phyloP scores from a whole-genome alignment of 805 yeast genomes.

The Candida glaebosa region DNA sequence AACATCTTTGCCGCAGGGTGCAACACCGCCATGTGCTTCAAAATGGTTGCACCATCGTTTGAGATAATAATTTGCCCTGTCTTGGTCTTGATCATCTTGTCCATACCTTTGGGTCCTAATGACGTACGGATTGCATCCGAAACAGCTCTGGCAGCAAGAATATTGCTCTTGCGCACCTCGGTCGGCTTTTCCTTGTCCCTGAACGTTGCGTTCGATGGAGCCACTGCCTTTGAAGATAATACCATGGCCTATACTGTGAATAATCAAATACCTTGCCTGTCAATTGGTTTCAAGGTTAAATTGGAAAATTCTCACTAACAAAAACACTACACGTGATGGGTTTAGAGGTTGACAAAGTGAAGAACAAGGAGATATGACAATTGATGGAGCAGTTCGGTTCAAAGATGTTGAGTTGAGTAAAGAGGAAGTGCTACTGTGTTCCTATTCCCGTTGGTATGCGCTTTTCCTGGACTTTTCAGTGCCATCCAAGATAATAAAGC shows the following conservation, averaged over 20 bases:
- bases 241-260: conserved; percentile 3
- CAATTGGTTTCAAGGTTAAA: too few species aligned
- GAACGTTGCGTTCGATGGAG: conserved; percentile 80
- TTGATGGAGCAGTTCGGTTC: conserved; percentile 24
- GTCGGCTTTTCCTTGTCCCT: conserved; percentile 92
- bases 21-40: conserved; percentile 95
- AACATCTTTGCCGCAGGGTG: conserved; percentile 98
- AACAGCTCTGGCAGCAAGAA: conserved; percentile 89
- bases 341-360: too few species aligned
- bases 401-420: conserved; percentile 21
- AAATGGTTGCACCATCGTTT: conserved; percentile 96
- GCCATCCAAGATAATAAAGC: conserved; percentile 23
- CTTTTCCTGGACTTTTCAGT: conserved; percentile 18
- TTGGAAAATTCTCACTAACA: neutral
- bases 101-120: conserved; percentile 99
- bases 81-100: conserved; percentile 95
- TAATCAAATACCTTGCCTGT: too few species aligned
- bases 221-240: conserved; percentile 4
- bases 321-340: too few species aligned
- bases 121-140: conserved; percentile 95
- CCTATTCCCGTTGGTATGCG: conserved; percentile 33
- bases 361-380: conserved; percentile 8
- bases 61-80: conserved; percentile 91
- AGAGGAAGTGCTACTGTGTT: conserved; percentile 29
- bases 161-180: conserved; percentile 86